phyloP scores from a whole-genome alignment of 1,284 basidiomycete species.

The Sanghuangporus sanghuang region DNA sequence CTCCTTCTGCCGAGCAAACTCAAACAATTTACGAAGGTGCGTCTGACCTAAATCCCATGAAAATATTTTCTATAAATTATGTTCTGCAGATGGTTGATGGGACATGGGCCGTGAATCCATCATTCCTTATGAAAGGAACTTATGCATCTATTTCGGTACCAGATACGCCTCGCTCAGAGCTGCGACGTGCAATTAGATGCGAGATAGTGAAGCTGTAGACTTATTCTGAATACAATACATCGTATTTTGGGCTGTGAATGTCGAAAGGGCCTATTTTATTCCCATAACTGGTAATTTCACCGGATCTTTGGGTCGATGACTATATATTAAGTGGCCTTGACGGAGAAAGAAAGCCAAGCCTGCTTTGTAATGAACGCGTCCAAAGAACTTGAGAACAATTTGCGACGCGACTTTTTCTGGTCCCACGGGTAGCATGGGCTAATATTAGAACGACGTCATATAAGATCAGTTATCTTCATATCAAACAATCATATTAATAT shows the following conservation, averaged over 20 bases:
- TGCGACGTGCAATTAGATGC: constrained; percentile 9
- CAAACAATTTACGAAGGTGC: constrained; percentile 82
- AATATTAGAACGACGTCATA: background rate
- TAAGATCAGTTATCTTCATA: too few relatives aligned
- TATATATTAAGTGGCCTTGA: background rate
- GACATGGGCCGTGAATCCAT: constrained; percentile 69
- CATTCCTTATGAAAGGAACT: constrained; percentile 53
- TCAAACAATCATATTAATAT: too few relatives aligned
- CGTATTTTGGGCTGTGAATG: background rate
- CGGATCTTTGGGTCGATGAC: background rate
- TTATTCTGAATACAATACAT: background rate
- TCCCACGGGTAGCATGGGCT: background rate
- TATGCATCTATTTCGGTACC: constrained; percentile 39
- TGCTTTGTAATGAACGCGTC: too few relatives aligned
- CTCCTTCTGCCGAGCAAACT: constrained; percentile 81
- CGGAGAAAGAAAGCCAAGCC: background rate
- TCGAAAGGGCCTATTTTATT: background rate
- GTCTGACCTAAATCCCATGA: constrained; percentile 3
- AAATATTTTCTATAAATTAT: background rate
- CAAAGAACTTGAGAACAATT: too few relatives aligned
- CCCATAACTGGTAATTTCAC: background rate
- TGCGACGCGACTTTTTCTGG: background rate
- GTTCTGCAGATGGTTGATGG: constrained; percentile 53
- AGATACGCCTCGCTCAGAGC: constrained; percentile 1
- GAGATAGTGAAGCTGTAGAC: constrained; percentile 13